Percentiles rank a stretch among this genome's conserved stretches.
Evolutionary conservation across 192 early-diverging fungal species (phyloP).

Genomic region (Geosiphon pyriformis): DNA sequence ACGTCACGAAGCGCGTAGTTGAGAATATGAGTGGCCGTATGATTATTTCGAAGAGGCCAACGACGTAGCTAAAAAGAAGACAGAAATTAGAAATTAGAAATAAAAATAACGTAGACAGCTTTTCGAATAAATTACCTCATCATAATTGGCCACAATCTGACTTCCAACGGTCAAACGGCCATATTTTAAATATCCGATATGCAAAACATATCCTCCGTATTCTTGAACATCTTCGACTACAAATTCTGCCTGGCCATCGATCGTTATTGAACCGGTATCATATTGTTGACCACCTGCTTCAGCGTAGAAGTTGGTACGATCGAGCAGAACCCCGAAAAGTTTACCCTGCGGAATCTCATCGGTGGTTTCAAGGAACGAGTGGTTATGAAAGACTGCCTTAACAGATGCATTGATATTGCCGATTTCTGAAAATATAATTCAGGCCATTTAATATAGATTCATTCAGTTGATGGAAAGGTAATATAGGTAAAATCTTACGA

Average conservation of each 20-base stretch:
- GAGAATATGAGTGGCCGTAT: slow-evolving; percentile 92
- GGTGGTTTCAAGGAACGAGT: slow-evolving; percentile 42
- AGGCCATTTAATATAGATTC: neutral
- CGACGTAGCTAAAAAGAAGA: slow-evolving; percentile 56
- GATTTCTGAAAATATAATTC: slow-evolving; percentile 31
- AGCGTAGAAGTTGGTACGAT: slow-evolving; percentile 96
- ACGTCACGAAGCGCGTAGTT: slow-evolving; percentile 91
- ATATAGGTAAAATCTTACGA: slow-evolving; percentile 34
- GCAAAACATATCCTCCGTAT: slow-evolving; percentile 93
- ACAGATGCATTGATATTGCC: slow-evolving; percentile 69
- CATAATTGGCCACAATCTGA: slow-evolving; percentile 73
- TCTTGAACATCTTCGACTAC: slow-evolving; percentile 88
- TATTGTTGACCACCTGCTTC: slow-evolving; percentile 95
- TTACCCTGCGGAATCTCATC: slow-evolving; percentile 47
- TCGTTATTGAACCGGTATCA: slow-evolving; percentile 81
- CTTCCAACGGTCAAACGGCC: slow-evolving; percentile 69
- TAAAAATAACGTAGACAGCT: neutral
- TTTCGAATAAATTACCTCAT: slow-evolving; percentile 52
- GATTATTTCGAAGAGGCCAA: slow-evolving; percentile 90
- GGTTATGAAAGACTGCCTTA: slow-evolving; percentile 71
- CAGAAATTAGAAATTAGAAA: slow-evolving; percentile 2
- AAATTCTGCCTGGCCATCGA: slow-evolving; percentile 84
- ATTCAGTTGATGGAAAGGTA: slow-evolving; percentile 1
- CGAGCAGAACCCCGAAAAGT: slow-evolving; percentile 83
- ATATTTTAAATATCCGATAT: slow-evolving; percentile 91